A percentile compares a stretch with the other conserved stretches of the same genome.
Conservation (phyloP, 139 green algal species). For the Zygnema circumcarinatum region DNA sequence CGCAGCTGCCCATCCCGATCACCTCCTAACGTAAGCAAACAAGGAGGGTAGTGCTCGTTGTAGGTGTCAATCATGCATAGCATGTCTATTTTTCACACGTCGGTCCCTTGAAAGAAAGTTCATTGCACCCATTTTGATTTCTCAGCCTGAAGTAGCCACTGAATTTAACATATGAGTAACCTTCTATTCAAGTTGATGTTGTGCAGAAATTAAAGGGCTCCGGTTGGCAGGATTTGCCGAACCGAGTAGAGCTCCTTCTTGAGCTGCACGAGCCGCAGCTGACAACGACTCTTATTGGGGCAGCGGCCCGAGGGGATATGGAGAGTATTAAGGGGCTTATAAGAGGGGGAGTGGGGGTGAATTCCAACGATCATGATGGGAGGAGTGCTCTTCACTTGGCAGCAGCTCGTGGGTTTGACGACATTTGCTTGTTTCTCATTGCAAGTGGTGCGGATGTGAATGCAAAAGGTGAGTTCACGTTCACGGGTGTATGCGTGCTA, state of each 20-base stretch:
- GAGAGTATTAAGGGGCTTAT: slow-evolving; percentile 31
- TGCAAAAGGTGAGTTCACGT: slow-evolving; percentile 29
- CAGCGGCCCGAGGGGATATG: slow-evolving; percentile 27
- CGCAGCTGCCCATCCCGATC: too few relatives aligned
- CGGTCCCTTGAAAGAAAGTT: too few relatives aligned
- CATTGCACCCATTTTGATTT: too few relatives aligned
- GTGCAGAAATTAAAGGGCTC: not conserved
- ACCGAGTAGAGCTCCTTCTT: slow-evolving; percentile 3
- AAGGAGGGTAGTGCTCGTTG: too few relatives aligned
- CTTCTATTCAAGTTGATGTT: too few relatives aligned
- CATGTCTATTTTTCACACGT: too few relatives aligned
- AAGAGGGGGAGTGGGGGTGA: slow-evolving; percentile 2
- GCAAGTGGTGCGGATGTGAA: slow-evolving; percentile 35
- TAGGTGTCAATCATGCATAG: too few relatives aligned
- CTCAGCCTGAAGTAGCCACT: too few relatives aligned
- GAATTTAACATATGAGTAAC: too few relatives aligned
- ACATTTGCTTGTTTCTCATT: slow-evolving; percentile 20
- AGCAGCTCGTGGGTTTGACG: slow-evolving; percentile 18
- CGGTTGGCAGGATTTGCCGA: not conserved
- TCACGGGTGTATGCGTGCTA: too few relatives aligned
- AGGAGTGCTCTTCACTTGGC: slow-evolving; percentile 36
- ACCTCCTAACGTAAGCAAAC: too few relatives aligned
- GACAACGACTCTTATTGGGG: slow-evolving; percentile 26
- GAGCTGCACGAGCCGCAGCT: slow-evolving; percentile 44
- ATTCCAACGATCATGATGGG: slow-evolving; percentile 31